phyloP scores from a whole-genome alignment of 176 grass and related monocot genomes.

The Avena insularis region DNA sequence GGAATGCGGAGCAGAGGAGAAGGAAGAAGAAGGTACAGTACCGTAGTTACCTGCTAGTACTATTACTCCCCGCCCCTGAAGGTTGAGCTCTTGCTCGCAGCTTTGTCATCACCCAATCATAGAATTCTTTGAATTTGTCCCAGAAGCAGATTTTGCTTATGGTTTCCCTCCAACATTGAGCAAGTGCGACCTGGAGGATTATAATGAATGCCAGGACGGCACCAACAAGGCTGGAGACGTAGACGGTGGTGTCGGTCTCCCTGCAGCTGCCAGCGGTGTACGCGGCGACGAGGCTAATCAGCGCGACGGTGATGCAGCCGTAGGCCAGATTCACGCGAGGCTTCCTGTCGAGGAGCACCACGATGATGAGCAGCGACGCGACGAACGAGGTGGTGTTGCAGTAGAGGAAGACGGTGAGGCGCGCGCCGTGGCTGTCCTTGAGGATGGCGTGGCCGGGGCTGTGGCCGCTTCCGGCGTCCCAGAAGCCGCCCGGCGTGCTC shows the following conservation, averaged over 20 bases:
- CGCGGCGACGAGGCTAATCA: conserved; percentile 8
- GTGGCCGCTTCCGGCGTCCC: background rate
- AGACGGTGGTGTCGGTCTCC: background rate
- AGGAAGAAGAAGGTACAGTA: background rate
- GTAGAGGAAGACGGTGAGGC: conserved; percentile 37
- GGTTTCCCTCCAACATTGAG: background rate
- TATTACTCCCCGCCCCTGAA: background rate
- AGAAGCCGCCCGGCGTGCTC: conserved; percentile 41
- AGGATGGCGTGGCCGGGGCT: background rate
- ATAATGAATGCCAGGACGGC: conserved; percentile 1
- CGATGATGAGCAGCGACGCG: conserved; percentile 38
- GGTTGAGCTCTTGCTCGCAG: background rate
- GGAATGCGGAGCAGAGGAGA: background rate
- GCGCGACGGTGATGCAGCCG: background rate
- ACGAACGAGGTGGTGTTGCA: conserved; percentile 41
- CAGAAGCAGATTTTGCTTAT: background rate
- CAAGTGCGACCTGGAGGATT: background rate
- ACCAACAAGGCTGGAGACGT: background rate
- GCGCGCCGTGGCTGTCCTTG: background rate
- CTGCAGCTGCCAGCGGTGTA: conserved; percentile 40
- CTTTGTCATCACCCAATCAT: fast-evolving
- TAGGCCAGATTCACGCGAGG: background rate
- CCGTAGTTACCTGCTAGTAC: background rate
- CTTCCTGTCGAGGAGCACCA: conserved; percentile 34
- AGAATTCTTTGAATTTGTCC: background rate